Evolutionary conservation across 1,284 basidiomycete genomes (phyloP).

Genomic region (Austroboletus novae-zelandiae): DNA sequence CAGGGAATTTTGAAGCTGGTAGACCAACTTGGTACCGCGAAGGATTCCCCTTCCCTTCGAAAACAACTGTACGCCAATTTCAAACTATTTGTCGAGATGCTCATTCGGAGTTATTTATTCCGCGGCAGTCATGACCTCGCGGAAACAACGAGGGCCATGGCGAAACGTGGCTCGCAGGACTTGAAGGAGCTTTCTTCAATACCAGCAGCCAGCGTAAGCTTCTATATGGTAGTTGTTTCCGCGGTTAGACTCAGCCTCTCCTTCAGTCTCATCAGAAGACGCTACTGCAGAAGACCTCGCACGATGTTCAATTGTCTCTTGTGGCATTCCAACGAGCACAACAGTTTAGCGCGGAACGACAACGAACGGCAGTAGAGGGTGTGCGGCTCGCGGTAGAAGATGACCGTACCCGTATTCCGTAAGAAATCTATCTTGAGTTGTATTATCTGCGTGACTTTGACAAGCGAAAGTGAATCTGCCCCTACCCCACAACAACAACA

Average conservation of each 20-base stretch:
- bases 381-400: conserved; percentile 77
- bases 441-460: conserved; percentile 21
- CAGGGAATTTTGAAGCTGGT: conserved; percentile 92
- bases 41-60: conserved; percentile 74
- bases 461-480: conserved; percentile 31
- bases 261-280: conserved; percentile 74
- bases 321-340: conserved; percentile 91
- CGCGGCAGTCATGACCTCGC: conserved; percentile 76
- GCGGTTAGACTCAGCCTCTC: conserved; percentile 1
- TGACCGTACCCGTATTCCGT: conserved; percentile 44
- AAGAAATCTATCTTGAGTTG: background rate
- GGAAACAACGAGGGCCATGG: conserved; percentile 91
- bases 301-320: conserved; percentile 89
- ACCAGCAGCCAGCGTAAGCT: conserved; percentile 60
- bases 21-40: conserved; percentile 82
- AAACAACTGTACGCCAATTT: conserved; percentile 67
- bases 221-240: background rate
- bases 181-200: conserved; percentile 81
- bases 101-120: conserved; percentile 2
- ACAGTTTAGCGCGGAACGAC: conserved; percentile 83
- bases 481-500: conserved; percentile 57
- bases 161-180: conserved; percentile 91
- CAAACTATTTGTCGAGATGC: background rate
- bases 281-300: conserved; percentile 84
- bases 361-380: conserved; percentile 81